Base-by-base conservation (phyloP, 192 early-diverging fungal species). In the Linnemannia hyalina region DNA sequence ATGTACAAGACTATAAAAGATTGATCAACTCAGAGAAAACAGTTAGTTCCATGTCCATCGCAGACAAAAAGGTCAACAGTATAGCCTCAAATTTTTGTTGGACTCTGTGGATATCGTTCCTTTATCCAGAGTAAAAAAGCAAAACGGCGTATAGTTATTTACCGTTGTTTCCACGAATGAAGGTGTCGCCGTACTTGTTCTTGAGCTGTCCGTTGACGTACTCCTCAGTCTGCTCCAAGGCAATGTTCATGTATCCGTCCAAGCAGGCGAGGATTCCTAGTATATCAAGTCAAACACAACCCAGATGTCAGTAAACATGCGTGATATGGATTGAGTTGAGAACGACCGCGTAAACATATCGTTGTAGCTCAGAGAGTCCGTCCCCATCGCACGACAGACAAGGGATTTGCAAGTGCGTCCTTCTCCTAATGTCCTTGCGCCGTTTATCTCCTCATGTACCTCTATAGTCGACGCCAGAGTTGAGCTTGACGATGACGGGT, bases 211-310 rank as follows among this genome's bases (percentile, higher is more conserved):
- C 98, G 84, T 98, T 95, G 40, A 98, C 97, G 73, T 95, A 98
- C 89, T 99, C 98, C 80, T 98, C 95, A 8, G 97, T 98, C 75
- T 97, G 93, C 89, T 98, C 98, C 85, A 99, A 77, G 18, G 97
- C 98, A 91, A 99, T 98, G 89, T 99, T 98, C 98, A 97, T 97
- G 78, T 97, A 99, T 16, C 97, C 97, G 85, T 99, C 97, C 76
- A 99, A 85, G 88, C 97, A 98, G 22, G 97, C 95, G 57, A 98
- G 89, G 15, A 95, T 91, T 32, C 96, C 96, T 96, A 82, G 22
- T 55, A 35, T 54, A 55, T 18, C 18, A 55, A 32, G 63, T 46
- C 4, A n/a, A 57, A 80, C 32, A 54, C 3, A 75, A 57, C 40
- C 20, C 13, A 23, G 35, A 46, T 18, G 4, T 49, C 29, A 78